Percentiles rank a stretch among this genome's conserved stretches.
phyloP scores from a whole-genome alignment of 352 stramenopile species.

The Pseudoperonospora humuli region DNA sequence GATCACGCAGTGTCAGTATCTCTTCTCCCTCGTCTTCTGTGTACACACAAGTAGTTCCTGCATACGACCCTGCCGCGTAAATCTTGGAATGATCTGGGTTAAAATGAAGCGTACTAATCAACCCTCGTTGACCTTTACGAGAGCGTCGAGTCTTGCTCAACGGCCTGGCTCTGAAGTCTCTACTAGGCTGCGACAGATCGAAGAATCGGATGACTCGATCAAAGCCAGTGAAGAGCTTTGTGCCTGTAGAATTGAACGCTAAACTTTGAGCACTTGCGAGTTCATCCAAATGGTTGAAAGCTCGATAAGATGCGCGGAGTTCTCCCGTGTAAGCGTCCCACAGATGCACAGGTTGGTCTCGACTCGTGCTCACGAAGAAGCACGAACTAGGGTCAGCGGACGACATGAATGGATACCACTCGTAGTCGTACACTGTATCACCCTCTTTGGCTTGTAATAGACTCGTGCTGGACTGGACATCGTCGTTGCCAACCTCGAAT shows the following conservation, averaged over 20 bases:
- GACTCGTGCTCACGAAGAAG: slow-evolving; percentile 80
- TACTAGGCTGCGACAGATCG: slow-evolving; percentile 57
- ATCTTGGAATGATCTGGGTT: slow-evolving; percentile 81
- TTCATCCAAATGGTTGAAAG: slow-evolving; percentile 85
- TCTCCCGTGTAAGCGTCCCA: slow-evolving; percentile 87
- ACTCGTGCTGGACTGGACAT: slow-evolving; percentile 8
- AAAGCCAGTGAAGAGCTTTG: slow-evolving; percentile 82
- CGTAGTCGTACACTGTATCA: slow-evolving; percentile 80
- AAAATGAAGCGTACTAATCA: slow-evolving; percentile 74
- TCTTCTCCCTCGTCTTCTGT: slow-evolving; percentile 67
- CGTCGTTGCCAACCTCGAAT: slow-evolving; percentile 46
- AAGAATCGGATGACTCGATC: slow-evolving; percentile 81
- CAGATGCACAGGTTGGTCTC: slow-evolving; percentile 86
- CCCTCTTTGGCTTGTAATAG: slow-evolving; percentile 62
- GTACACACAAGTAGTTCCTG: slow-evolving; percentile 77
- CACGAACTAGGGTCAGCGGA: slow-evolving; percentile 67
- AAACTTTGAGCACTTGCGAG: slow-evolving; percentile 68
- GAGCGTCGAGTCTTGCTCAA: slow-evolving; percentile 61
- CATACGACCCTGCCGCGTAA: slow-evolving; percentile 82
- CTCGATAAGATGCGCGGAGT: slow-evolving; percentile 73
- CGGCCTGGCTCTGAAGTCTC: slow-evolving; percentile 45
- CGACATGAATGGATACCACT: slow-evolving; percentile 86
- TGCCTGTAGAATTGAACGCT: slow-evolving; percentile 69
- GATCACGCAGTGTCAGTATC: slow-evolving; percentile 48
- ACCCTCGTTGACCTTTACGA: slow-evolving; percentile 57